A percentile compares a stretch with the other conserved stretches of the same genome.
Evolutionary conservation across 2,329 filamentous ascomycete genomes (phyloP).

Genomic region (Trichoderma citrinoviride): DNA sequence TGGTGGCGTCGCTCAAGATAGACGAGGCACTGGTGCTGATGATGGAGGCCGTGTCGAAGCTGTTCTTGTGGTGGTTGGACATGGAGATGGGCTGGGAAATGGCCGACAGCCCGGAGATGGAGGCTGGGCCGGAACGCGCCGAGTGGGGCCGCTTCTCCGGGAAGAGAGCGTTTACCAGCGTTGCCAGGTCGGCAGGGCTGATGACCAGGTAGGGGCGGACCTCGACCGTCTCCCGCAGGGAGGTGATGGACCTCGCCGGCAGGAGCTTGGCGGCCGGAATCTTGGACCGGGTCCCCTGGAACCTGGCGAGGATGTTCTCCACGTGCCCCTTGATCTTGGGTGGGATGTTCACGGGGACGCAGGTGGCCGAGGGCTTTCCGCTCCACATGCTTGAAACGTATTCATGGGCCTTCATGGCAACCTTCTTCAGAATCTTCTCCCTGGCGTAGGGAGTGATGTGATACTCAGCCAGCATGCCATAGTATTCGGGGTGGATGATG

Average conservation of each 20-base stretch:
- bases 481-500: constrained; percentile 83
- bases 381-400: constrained; percentile 78
- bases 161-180: constrained; percentile 79
- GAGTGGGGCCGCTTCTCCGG: constrained; percentile 67
- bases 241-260: constrained; percentile 69
- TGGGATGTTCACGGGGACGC: constrained; percentile 48
- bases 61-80: constrained; percentile 48
- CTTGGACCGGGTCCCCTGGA: constrained; percentile 54
- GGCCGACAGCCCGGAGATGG: constrained; percentile 63
- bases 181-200: constrained; percentile 74
- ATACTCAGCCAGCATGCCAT: constrained; percentile 78
- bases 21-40: constrained; percentile 72
- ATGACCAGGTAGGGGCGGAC: constrained; percentile 78
- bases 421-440: constrained; percentile 75
- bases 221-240: constrained; percentile 71
- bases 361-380: constrained; percentile 58
- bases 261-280: constrained; percentile 57
- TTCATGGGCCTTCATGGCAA: constrained; percentile 76
- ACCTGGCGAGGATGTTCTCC: constrained; percentile 66
- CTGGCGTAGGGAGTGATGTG: constrained; percentile 89
- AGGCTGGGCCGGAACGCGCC: constrained; percentile 65
- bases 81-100: constrained; percentile 68
- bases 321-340: constrained; percentile 65
- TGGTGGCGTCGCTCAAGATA: constrained; percentile 66
- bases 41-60: constrained; percentile 65